Percentiles rank a stretch among this genome's conserved stretches.
Evolutionary conservation across 2,329 filamentous ascomycete species (phyloP).

Genomic region (Macrophomina tecta): DNA sequence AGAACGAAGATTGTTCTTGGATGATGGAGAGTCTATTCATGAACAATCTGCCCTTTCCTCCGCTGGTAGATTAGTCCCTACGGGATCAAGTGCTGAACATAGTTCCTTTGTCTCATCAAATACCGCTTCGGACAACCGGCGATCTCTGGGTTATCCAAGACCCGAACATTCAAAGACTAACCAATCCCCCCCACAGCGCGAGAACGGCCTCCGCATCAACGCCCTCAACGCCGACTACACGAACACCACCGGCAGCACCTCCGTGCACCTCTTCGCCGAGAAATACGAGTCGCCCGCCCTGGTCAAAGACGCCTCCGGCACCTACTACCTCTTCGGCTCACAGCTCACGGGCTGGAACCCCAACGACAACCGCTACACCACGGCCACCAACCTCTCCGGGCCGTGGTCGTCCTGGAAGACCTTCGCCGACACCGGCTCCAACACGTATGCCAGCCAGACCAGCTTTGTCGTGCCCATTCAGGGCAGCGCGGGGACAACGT

Average conservation of each 20-base stretch:
- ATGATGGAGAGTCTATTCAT: no score
- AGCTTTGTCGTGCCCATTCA: slow-evolving; percentile 60
- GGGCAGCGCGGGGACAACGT: slow-evolving; percentile 38
- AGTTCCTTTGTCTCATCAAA: no score
- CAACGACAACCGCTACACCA: slow-evolving; percentile 70
- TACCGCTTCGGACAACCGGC: no score
- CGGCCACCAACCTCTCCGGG: slow-evolving; percentile 61
- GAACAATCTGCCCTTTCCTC: no score
- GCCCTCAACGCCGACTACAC: slow-evolving; percentile 64
- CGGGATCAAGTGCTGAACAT: no score
- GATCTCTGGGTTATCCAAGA: no score
- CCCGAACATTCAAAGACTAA: no score
- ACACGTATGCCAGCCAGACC: slow-evolving; percentile 67
- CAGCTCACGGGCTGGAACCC: slow-evolving; percentile 53
- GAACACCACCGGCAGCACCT: slow-evolving; percentile 49
- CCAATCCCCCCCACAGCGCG: slow-evolving; percentile 49
- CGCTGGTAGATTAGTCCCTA: no score
- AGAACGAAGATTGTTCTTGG: no score
- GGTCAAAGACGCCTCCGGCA: slow-evolving; percentile 60
- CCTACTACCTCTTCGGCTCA: slow-evolving; percentile 71
- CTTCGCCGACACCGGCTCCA: slow-evolving; percentile 63
- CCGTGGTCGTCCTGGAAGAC: slow-evolving; percentile 67
- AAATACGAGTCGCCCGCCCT: slow-evolving; percentile 68
- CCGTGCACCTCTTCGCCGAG: slow-evolving; percentile 60
- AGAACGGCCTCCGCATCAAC: slow-evolving; percentile 64